Evolutionary conservation across 2,329 filamentous ascomycete species (phyloP), one percentile per base, ranked within the genome.

Genomic region (Cladophialophora exuberans): DNA sequence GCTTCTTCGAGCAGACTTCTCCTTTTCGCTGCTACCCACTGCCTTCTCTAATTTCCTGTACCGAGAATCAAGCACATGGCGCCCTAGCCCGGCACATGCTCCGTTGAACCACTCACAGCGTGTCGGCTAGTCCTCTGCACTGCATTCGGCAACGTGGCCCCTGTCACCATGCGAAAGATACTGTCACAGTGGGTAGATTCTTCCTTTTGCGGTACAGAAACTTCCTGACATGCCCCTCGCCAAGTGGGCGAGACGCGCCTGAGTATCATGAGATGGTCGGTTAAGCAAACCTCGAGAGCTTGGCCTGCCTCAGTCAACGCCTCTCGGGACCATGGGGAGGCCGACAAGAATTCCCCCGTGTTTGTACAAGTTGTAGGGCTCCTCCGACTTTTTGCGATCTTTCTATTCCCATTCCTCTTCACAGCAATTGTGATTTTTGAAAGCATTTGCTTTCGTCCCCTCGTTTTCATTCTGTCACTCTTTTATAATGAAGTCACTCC

Each of bases 371-470:
- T 49, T 49, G 33, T 38, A 49, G 33, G 35, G 7, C 22, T 11
- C 46, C 25, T 38, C 46, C 46, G 23, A 28, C 38, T 17, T 43
- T 6, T 11, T 35, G 26, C 25, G 15, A 17, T 51, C 28, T 42
- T 43, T 26, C 36, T 50, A 36, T 20, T 41, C 44, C 39, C 49
- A 41, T 39, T 49, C 39, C 22, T 50, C 49, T 35, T 36, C 26
- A 43, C 28, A 42, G 10, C 17, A 15, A 42, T 41, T 28, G 46
- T 46, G 35, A 48, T 35, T 53, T 58, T 61, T 57, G 61, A 61
- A 57, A 60, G 61, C 54, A 47, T 49, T 60, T 56, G 61, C 59
- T 61, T 59, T 63, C 61, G 61, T 63, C 61, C 61, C 48, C 51
- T 63, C 61, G 43, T 63, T 63, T 55, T 43, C 55, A 23, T 48